phyloP scores from a whole-genome alignment of 139 green algal species.

The Cymbomonas tetramitiformis region DNA sequence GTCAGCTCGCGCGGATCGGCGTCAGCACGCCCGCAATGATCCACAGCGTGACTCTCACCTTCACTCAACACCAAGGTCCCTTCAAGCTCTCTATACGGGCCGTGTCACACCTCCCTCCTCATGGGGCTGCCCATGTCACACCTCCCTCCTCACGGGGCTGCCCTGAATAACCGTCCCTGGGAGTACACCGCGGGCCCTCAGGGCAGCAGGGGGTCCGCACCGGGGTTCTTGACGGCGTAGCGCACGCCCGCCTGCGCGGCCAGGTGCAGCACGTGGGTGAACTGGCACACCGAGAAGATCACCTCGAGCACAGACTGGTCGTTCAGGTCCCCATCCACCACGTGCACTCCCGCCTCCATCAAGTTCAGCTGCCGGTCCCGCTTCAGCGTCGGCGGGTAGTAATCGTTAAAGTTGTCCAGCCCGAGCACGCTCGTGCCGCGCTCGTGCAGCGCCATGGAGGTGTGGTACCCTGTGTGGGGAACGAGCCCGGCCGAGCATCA shows the following conservation, averaged over 20 bases:
- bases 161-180: no score
- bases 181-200: no score
- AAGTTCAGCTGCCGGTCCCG: conserved; percentile 31
- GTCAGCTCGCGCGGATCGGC: no score
- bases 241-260: conserved; percentile 63
- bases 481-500: conserved; percentile 60
- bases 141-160: no score
- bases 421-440: conserved; percentile 47
- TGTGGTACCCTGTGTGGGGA: conserved; percentile 47
- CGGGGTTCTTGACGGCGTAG: conserved; percentile 52
- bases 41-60: no score
- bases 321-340: conserved; percentile 50
- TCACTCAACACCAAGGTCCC: no score
- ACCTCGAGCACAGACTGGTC: conserved; percentile 33
- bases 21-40: no score
- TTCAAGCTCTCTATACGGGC: no score
- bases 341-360: conserved; percentile 12
- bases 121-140: no score
- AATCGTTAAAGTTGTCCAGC: conserved; percentile 74
- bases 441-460: conserved; percentile 26
- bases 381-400: conserved; percentile 57
- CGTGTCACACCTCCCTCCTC: no score
- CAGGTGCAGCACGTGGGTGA: conserved; percentile 63
- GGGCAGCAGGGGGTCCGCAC: no score
- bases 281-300: conserved; percentile 42